Evolutionary conservation across 2,329 filamentous ascomycete species (phyloP).

Genomic region (Trichocomaceae sp.): DNA sequence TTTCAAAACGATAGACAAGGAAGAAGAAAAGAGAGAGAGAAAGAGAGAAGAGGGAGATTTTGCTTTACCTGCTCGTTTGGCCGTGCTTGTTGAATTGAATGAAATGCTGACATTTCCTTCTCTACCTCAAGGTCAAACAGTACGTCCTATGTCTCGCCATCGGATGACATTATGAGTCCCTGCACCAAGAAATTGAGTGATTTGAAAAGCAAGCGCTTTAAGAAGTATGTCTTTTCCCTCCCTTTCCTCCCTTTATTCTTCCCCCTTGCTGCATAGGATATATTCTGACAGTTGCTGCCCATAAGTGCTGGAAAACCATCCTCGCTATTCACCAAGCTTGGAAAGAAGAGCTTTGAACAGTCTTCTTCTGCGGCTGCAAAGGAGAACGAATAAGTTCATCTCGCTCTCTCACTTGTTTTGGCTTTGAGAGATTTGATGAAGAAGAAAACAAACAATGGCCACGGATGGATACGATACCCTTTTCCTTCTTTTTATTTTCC

Average conservation of each 20-base stretch:
- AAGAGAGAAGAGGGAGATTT: slow-evolving; percentile 1
- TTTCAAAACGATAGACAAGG: not conserved
- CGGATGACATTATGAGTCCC: slow-evolving; percentile 45
- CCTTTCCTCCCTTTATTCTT: not conserved
- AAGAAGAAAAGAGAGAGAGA: not conserved
- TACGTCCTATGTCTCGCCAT: slow-evolving; percentile 42
- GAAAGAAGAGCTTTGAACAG: slow-evolving; percentile 41
- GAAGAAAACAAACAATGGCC: slow-evolving; percentile 1
- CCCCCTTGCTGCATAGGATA: not conserved
- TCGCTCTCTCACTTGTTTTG: not conserved
- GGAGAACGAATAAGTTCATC: not conserved
- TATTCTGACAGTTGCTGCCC: not conserved
- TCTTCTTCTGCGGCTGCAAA: slow-evolving; percentile 16
- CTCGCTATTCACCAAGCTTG: slow-evolving; percentile 42
- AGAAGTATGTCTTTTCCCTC: slow-evolving; percentile 33
- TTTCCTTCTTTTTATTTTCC: slow-evolving; percentile 3
- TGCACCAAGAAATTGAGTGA: slow-evolving; percentile 46
- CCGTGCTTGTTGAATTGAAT: not conserved
- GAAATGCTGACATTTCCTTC: not conserved
- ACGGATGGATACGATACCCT: slow-evolving; percentile 12
- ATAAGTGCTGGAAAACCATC: slow-evolving; percentile 36
- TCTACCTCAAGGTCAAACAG: slow-evolving; percentile 19
- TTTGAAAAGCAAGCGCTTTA: slow-evolving; percentile 45
- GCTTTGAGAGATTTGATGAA: not conserved
- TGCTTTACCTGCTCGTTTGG: not conserved